These are phyloP conservation scores for Xerocomus minutiporus DNA, from an alignment of 1,284 basidiomycete species.

Conservation along the genomic window DNA sequence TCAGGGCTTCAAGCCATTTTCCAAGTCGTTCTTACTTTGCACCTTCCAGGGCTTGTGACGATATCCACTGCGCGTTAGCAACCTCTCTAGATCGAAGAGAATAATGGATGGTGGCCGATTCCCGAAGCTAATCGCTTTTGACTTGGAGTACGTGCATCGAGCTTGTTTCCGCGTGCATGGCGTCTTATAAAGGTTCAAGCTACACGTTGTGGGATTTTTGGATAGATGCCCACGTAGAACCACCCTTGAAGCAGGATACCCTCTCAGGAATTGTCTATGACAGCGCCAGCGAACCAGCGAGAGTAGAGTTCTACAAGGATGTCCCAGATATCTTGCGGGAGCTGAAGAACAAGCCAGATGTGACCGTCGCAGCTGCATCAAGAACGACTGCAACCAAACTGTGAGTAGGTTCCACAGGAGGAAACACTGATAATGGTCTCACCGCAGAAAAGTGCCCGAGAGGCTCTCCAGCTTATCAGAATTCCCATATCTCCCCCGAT, in stretches of 20 bases:
- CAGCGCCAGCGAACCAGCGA: conserved; percentile 37
- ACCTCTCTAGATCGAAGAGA: not conserved
- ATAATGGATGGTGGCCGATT: conserved; percentile 30
- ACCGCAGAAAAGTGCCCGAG: conserved; percentile 53
- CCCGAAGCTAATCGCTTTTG: conserved; percentile 76
- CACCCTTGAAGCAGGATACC: conserved; percentile 59
- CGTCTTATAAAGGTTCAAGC: conserved; percentile 34
- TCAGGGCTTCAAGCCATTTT: no score
- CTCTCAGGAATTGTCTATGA: conserved; percentile 32
- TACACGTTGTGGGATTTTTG: conserved; percentile 84
- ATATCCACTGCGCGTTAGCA: not conserved
- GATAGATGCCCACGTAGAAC: conserved; percentile 70
- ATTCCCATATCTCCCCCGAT: conserved; percentile 48
- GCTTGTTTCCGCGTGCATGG: conserved; percentile 3
- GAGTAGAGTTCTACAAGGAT: conserved; percentile 69
- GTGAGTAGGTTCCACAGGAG: conserved; percentile 42
- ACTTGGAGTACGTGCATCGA: conserved; percentile 65
- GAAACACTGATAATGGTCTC: not conserved
- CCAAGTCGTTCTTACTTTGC: not conserved
- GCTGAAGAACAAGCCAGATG: conserved; percentile 45
- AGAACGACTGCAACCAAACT: conserved; percentile 66
- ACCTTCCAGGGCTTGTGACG: not conserved
- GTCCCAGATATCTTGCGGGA: conserved; percentile 73
- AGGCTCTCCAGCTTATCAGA: conserved; percentile 67
- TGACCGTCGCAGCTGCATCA: conserved; percentile 72